These are phyloP conservation scores for Staphylotrichum longicolle DNA, from an alignment of 495 filamentous ascomycete genomes.

Conservation along the genomic window DNA sequence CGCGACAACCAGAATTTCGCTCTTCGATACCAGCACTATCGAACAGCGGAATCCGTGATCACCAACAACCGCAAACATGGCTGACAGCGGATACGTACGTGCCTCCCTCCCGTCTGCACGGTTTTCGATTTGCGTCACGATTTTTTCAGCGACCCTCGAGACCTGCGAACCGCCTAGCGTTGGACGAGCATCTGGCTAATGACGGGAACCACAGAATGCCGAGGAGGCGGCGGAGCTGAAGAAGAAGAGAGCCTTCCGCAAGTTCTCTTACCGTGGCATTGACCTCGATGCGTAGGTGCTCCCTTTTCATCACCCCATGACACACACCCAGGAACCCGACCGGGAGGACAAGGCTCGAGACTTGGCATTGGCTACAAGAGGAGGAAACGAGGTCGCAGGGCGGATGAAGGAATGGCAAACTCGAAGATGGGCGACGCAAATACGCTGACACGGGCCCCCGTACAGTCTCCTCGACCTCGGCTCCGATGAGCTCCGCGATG, in stretches of 20 bases:
- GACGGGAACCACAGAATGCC: slow-evolving; percentile 62
- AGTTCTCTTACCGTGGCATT: slow-evolving; percentile 99
- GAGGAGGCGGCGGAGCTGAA: slow-evolving; percentile 98
- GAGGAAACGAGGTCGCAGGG: background rate
- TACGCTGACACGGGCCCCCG: slow-evolving; percentile 22
- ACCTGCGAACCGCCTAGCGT: background rate
- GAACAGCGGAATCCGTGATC: slow-evolving; percentile 41
- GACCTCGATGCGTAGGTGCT: slow-evolving; percentile 92
- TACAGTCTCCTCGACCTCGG: slow-evolving; percentile 87
- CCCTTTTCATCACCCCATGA: background rate
- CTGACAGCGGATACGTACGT: slow-evolving; percentile 88
- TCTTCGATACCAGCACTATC: slow-evolving; percentile 41
- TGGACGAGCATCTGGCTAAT: slow-evolving; percentile 39
- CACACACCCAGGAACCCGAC: background rate
- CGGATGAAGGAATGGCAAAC: too few species aligned
- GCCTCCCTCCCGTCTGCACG: background rate
- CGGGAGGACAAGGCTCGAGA: background rate
- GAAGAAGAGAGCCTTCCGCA: slow-evolving; percentile 99
- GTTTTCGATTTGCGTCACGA: background rate
- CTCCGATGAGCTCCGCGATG: slow-evolving; percentile 97
- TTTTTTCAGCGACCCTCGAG: slow-evolving; percentile 2
- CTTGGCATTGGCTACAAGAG: background rate
- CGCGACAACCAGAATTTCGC: slow-evolving; percentile 39
- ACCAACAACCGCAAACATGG: slow-evolving; percentile 69
- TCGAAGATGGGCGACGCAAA: background rate